Base-by-base conservation (phyloP, 2,329 filamentous ascomycete genomes). In the Hypoxylon sp. region DNA sequence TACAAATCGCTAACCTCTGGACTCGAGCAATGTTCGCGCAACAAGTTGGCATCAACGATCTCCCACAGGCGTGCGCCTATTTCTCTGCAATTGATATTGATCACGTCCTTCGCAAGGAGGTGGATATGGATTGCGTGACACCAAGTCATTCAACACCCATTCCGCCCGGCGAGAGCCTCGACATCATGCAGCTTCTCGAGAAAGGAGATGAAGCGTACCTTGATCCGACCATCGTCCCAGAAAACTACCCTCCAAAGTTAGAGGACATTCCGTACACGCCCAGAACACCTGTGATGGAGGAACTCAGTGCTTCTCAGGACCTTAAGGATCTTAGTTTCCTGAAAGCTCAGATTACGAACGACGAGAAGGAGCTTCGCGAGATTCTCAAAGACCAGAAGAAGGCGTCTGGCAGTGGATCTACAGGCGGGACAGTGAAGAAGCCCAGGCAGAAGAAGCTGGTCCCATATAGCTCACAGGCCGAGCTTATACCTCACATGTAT, bases 11-110 rank as follows among this genome's bases (percentile, higher is more conserved):
- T 65, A 99, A 99, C 77, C 80, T 99, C 19, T 99, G 96, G 96
- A 99, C 97, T 0, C 88, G 96, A 55, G 94, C 94, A 71, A 98
- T 99, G 92, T 99, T 99, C 79, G 89, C 92, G 0, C 94, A 99
- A 80, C 96, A 99, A 81, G 93, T 98, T 76, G 96, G 96, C 66
- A 99, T 99, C 75, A 86, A 97, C 71, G 96, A 99, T 76, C 86
- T 99, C 9, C 96, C 97, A 0, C 96, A 98, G 77, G 90, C 92
- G 0, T 98, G 94, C 75, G 96, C 96, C 8, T 99, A 94, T 81
- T 99, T 99, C 81, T 97, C 93, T 0, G 95, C 96, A 3, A 90
- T 99, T 5, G 96, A 99, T 77, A 93, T 99, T 72, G 96, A 99
- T 77, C 91, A 94, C 74, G 94, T 99, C 2, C 85, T 99, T n/a